Evolutionary conservation across 176 grass and related monocot genomes (phyloP), one percentile per base, ranked within the genome.

Genomic region (Metroxylon sagu): DNA sequence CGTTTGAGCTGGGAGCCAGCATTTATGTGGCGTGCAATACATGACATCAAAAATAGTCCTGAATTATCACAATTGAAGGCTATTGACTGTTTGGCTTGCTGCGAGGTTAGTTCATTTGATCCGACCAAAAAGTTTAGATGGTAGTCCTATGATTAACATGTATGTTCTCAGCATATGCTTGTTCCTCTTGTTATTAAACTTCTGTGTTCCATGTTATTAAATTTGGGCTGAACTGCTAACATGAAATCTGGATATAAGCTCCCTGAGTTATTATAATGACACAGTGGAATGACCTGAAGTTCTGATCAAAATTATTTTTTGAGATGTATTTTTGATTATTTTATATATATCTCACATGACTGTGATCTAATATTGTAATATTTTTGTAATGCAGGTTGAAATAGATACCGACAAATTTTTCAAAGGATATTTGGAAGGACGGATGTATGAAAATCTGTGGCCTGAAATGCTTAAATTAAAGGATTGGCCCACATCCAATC

Each of bases 391-490:
- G 48, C 39, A 94, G 89, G 83, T 81, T 0, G 60, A 73, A 61
- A 81, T 88, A 75, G 16, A 63, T 51, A 66, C 53, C 14, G 1
- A 69, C 15, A 62, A 78, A 7, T 94, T 94, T 53, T 87, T 94
- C 30, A 23, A 70, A 19, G 77, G 89, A 25, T 94, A 94, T 65
- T 62, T 39, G 43, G 14, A 58, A 27, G 89, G 89, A 26, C 61
- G 80, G 30, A 56, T 74, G 70, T 79, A 88, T 79, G 7, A 0
- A 25, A 88, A 94, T 62, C 14, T 25, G 16, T 94, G 89, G 89
- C 89, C 89, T 61, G 65, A 76, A 68, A 81, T 94, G 80, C 81
- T 87, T 60, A 94, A 94, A 78, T 73, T 88, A 54, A 94, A 94
- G 50, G 89, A 94, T 48, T 94, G 89, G 89, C 89, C 89, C 61